phyloP scores from a whole-genome alignment of 225 moss, liverwort and hornwort genomes.

The Neckera pumila region DNA sequence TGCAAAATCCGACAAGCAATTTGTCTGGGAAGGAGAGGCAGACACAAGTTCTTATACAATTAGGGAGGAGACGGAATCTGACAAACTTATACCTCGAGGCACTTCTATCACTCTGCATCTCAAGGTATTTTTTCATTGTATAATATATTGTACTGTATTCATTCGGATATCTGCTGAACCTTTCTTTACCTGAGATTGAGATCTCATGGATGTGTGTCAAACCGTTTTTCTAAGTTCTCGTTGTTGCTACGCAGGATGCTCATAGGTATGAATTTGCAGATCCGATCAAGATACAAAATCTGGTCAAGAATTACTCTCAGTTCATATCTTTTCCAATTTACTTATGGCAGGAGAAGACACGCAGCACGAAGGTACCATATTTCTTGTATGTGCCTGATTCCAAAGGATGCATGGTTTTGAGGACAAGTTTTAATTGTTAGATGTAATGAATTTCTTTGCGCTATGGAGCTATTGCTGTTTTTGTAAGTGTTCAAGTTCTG shows the following conservation, averaged over 20 bases:
- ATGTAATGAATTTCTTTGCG: neutral
- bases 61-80: constrained; percentile 42
- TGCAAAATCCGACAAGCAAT: constrained; percentile 49
- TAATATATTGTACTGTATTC: neutral
- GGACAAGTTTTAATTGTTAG: neutral
- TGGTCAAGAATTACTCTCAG: constrained; percentile 66
- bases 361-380: constrained; percentile 17
- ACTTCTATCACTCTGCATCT: constrained; percentile 54
- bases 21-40: constrained; percentile 62
- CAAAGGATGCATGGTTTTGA: neutral
- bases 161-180: neutral
- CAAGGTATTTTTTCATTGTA: constrained; percentile 26
- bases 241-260: constrained; percentile 26
- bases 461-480: neutral
- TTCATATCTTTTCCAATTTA: constrained; percentile 68
- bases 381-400: neutral
- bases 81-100: constrained; percentile 42
- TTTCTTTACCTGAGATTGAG: neutral
- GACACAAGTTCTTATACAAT: constrained; percentile 45
- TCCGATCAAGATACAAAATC: constrained; percentile 20
- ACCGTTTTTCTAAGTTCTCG: neutral
- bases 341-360: constrained; percentile 51
- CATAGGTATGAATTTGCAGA: constrained; percentile 28
- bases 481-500: neutral
- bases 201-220: neutral